Conservation (phyloP, 2,329 filamentous ascomycete species). For the Penicillium hordei region DNA sequence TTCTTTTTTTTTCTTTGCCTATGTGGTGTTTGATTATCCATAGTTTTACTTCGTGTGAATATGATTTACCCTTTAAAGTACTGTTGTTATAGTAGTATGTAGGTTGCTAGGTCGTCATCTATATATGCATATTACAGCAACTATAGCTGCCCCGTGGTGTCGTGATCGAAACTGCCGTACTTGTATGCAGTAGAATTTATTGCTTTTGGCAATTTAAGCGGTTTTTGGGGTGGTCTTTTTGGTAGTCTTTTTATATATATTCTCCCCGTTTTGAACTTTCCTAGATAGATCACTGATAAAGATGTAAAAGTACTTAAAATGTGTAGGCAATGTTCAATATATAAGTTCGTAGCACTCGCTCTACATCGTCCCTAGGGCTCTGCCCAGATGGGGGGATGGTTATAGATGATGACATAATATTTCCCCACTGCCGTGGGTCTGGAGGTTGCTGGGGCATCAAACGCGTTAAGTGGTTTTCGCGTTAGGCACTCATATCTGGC, state of each 20-base stretch:
- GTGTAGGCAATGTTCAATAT: no score
- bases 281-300: no score
- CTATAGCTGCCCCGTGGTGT: neutral
- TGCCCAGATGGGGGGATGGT: no score
- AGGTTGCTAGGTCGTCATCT: neutral
- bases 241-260: no score
- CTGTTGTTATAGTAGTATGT: neutral
- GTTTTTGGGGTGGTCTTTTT: neutral
- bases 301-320: no score
- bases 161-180: neutral
- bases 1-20: slow-evolving; percentile 2
- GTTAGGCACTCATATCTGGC: neutral
- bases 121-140: neutral
- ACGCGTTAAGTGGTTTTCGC: slow-evolving; percentile 15
- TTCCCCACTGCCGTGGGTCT: slow-evolving; percentile 5
- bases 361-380: no score
- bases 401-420: slow-evolving; percentile 9
- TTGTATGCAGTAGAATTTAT: neutral
- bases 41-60: slow-evolving; percentile 25
- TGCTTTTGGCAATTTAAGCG: neutral
- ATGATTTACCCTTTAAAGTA: slow-evolving; percentile 14
- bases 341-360: no score
- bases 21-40: slow-evolving; percentile 18
- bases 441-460: slow-evolving; percentile 2
- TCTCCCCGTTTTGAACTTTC: no score